These are phyloP conservation scores for Fusarium xyrophilum DNA, from an alignment of 2,329 filamentous ascomycete species.

Conservation along the genomic window DNA sequence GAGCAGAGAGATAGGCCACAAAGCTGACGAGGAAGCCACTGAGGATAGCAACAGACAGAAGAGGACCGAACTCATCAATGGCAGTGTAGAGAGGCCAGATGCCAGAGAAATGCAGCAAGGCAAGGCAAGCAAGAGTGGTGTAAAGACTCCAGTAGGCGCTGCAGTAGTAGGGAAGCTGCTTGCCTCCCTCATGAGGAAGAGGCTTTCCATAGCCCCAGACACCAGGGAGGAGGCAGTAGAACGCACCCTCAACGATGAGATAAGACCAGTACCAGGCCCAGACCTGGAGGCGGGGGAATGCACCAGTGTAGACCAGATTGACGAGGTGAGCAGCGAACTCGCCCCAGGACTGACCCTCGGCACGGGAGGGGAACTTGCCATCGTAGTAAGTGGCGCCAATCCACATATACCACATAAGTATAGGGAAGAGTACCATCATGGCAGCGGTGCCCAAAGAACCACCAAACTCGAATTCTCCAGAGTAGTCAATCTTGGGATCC, in stretches of 20 bases:
- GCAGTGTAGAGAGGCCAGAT: conserved; percentile 89
- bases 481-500: conserved; percentile 69
- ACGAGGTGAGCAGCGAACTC: conserved; percentile 78
- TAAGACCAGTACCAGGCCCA: conserved; percentile 97
- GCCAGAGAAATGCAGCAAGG: conserved; percentile 79
- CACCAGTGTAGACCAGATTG: conserved; percentile 78
- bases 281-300: conserved; percentile 80
- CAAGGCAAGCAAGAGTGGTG: conserved; percentile 75
- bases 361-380: conserved; percentile 76
- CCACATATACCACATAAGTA: conserved; percentile 99
- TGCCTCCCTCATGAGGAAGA: conserved; percentile 79
- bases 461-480: conserved; percentile 80
- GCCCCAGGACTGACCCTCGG: conserved; percentile 67
- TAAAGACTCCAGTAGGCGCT: conserved; percentile 89
- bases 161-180: conserved; percentile 94
- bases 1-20: conserved; percentile 84
- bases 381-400: conserved; percentile 92
- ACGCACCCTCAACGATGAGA: conserved; percentile 81
- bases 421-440: conserved; percentile 94
- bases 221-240: conserved; percentile 86
- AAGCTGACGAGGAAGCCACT: conserved; percentile 86
- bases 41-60: conserved; percentile 91
- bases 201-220: conserved; percentile 89
- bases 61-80: conserved; percentile 92
- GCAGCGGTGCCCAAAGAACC: conserved; percentile 78